Conservation (phyloP, 208 protist species). For the Wallacemonas sp. region DNA sequence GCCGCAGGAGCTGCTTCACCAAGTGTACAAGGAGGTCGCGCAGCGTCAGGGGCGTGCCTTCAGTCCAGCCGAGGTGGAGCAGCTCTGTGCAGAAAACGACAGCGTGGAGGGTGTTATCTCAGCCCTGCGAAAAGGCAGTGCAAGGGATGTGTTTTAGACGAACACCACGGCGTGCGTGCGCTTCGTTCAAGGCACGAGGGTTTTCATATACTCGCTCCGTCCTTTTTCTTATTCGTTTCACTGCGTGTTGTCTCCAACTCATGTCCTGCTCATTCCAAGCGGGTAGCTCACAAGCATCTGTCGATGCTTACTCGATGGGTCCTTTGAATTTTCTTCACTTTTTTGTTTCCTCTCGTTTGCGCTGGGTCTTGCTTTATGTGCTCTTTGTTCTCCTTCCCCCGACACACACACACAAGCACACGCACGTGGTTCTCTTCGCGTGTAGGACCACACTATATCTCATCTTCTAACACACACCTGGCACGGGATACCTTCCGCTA, state of each 20-base stretch:
- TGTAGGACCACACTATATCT: no score
- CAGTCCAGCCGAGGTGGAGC: slow-evolving; percentile 86
- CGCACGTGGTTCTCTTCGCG: not conserved
- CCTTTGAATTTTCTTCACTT: not conserved
- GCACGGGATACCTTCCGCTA: not conserved
- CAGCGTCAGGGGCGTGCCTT: slow-evolving; percentile 11
- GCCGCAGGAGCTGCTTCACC: slow-evolving; percentile 11
- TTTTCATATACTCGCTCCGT: slow-evolving; percentile 3
- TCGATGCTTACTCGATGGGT: no score
- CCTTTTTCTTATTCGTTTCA: not conserved
- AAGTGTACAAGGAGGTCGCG: slow-evolving; percentile 9
- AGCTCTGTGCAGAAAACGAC: slow-evolving; percentile 83
- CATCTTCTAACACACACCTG: no score
- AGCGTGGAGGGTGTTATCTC: slow-evolving; percentile 62
- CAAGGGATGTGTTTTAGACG: slow-evolving; percentile 59
- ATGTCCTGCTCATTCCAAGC: no score
- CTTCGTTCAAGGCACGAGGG: no score
- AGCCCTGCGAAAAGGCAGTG: slow-evolving; percentile 52
- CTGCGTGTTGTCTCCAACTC: not conserved
- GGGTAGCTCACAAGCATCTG: no score
- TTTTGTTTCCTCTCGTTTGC: slow-evolving; percentile 12
- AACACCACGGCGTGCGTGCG: no score
- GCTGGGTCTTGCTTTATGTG: slow-evolving; percentile 17
- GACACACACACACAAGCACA: not conserved
- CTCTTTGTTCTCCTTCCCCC: no score